Percentiles rank a stretch among this genome's conserved stretches.
Evolutionary conservation across 1,284 basidiomycete species (phyloP).

Genomic region (Rhodotorula sp.): DNA sequence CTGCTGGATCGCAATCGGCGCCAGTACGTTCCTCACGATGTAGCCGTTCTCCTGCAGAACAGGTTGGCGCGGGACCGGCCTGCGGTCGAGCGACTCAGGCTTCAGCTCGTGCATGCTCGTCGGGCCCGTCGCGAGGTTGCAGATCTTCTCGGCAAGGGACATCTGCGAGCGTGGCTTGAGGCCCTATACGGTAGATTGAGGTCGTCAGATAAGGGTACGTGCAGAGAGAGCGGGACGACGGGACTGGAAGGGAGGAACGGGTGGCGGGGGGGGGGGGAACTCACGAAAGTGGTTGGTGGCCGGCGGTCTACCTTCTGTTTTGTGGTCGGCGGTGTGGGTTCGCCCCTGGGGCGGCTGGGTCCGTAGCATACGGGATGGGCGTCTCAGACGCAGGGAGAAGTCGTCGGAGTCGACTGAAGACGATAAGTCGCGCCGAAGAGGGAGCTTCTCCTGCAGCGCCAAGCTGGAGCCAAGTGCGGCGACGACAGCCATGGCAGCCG

Average conservation of each 20-base stretch:
- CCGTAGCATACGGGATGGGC: constrained; percentile 25
- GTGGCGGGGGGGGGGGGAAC: not conserved
- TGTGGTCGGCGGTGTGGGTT: constrained; percentile 8
- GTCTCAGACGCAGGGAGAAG: constrained; percentile 8
- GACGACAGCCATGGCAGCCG: not conserved
- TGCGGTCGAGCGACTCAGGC: constrained; percentile 29
- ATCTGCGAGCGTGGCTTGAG: constrained; percentile 21
- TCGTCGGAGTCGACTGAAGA: constrained; percentile 11
- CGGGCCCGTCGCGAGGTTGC: constrained; percentile 29
- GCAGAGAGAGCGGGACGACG: too few species aligned
- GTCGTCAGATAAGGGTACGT: too few species aligned
- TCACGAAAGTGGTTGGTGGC: constrained; percentile 25
- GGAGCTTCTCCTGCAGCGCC: not conserved
- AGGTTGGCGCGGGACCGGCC: constrained; percentile 13
- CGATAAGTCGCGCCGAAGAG: constrained; percentile 1
- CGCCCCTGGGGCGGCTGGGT: not conserved
- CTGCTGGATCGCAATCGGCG: constrained; percentile 20
- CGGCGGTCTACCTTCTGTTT: constrained; percentile 30
- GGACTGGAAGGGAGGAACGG: not conserved
- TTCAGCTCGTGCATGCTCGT: constrained; percentile 28
- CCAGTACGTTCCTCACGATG: constrained; percentile 17
- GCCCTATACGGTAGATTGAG: constrained; percentile 1
- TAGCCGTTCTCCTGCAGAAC: constrained; percentile 25
- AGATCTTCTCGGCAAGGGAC: constrained; percentile 23
- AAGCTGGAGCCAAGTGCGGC: not conserved